Base-by-base conservation (phyloP, 108 stramenopile species). In the Cyclotella cryptica region DNA sequence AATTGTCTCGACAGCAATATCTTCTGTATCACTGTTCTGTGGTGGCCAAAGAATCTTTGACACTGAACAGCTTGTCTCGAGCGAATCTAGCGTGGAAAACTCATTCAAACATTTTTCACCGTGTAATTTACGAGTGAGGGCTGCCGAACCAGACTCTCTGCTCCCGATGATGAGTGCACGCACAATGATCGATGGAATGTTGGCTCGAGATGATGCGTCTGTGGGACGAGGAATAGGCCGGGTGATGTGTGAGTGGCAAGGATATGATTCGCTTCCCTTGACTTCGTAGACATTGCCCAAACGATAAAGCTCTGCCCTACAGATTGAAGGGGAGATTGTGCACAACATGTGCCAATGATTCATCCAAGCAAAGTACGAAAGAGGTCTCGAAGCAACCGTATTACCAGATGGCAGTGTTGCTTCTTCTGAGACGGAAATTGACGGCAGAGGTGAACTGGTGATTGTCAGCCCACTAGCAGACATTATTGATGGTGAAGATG, bases 341-440 rank as follows among this genome's bases (percentile, higher is more conserved):
- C 83, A 75, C 42, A 88, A 57, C 66, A 83, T 83, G 68, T 92
- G 91, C 93, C 93, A 94, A 57, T 85, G 69, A 45, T 89, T 90
- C 89, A 94, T 91, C 93, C 93, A 94, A 40, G 87, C 79, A 66
- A 89, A 83, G 74, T 75, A 89, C 7, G 91, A 85, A 11, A 92
- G 63, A 24, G 87, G 91, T 39, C 71, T 84, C 13, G 66, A 71
- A 30, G 24, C 18, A 21, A 47, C 15, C 7, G 57, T 21, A 24
- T 77, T 10, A 10, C 15, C 45, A 5, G 24, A 77, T 58, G 47
- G 43, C n/a, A 54, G 52, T 29, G 30, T 65, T 27, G 72, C 35
- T 52, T 43, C 62, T 28, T 70, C 75, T 26, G 89, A 88, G 13
- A 88, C 66, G 60, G 87, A 88, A 17, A 90, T 71, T 17, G 88